phyloP scores from a whole-genome alignment of 495 filamentous ascomycete genomes.

The Sordaria brevicollis region DNA sequence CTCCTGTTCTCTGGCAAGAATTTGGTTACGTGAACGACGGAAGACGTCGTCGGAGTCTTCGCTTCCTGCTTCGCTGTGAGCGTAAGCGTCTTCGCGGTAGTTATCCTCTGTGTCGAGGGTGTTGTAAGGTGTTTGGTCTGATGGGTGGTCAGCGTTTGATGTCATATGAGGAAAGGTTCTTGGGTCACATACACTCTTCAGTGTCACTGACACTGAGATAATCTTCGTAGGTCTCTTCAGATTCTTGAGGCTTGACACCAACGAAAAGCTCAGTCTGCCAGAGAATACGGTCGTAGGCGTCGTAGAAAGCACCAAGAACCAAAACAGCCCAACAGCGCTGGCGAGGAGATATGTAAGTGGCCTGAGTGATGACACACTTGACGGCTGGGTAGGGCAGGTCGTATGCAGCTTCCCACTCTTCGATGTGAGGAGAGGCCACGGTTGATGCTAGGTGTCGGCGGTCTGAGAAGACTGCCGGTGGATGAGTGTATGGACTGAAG shows the following conservation, averaged over 20 bases:
- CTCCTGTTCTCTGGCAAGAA: background rate
- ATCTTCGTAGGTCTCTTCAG: background rate
- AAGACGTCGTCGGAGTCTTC: background rate
- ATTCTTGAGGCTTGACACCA: background rate
- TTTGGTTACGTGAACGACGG: background rate
- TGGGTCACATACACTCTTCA: background rate
- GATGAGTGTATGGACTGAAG: background rate
- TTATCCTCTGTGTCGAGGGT: background rate
- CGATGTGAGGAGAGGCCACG: background rate
- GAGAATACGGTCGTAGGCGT: background rate
- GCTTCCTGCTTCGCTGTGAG: background rate
- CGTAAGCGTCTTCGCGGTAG: background rate
- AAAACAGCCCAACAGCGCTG: conserved; percentile 19
- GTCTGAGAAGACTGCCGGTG: background rate
- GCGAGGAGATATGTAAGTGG: background rate
- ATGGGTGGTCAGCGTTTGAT: background rate
- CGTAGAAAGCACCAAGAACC: conserved; percentile 14
- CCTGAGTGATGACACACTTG: conserved; percentile 11
- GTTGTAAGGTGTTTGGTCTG: background rate
- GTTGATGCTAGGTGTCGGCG: background rate
- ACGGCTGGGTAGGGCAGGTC: conserved; percentile 19
- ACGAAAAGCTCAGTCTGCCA: background rate
- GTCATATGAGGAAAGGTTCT: background rate
- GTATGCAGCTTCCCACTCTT: background rate
- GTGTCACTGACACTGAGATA: background rate